phyloP scores from a whole-genome alignment of 768 basidiomycete genomes.

The Serendipita sp. region DNA sequence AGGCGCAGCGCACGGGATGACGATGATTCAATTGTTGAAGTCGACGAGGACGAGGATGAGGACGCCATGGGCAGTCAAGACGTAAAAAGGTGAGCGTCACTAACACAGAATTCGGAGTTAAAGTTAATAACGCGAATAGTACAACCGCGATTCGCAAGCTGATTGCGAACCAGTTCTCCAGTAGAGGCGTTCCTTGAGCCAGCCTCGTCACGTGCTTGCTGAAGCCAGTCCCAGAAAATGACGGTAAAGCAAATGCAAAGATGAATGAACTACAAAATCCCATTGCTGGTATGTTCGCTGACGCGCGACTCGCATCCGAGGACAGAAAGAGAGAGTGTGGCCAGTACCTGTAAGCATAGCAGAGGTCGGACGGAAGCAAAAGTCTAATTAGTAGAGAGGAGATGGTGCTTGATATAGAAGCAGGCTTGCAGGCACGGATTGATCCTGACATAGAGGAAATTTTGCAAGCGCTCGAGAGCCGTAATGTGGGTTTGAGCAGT shows the following conservation, averaged over 20 bases:
- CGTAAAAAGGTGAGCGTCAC: too few relatives aligned
- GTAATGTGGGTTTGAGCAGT: background rate
- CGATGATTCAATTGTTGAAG: background rate
- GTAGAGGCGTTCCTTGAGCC: too few relatives aligned
- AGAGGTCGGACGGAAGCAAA: background rate
- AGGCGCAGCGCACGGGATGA: background rate
- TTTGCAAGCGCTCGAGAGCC: background rate
- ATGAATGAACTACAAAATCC: background rate
- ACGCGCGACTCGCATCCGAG: background rate
- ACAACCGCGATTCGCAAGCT: background rate
- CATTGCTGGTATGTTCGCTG: background rate
- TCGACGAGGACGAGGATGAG: background rate
- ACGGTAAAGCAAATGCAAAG: background rate
- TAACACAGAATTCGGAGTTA: too few relatives aligned
- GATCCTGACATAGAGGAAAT: background rate
- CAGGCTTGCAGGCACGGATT: too few relatives aligned
- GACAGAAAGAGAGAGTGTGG: background rate
- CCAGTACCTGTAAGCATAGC: background rate
- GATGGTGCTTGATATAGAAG: too few relatives aligned
- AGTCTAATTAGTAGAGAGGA: too few relatives aligned
- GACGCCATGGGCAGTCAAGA: background rate
- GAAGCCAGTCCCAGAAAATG: too few relatives aligned
- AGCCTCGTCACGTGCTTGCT: too few relatives aligned
- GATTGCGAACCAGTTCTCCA: background rate
- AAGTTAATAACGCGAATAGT: too few relatives aligned